Evolutionary conservation across 2,329 filamentous ascomycete genomes (phyloP), one percentile per base, ranked within the genome.

Genomic region (Fusarium incarnatum): DNA sequence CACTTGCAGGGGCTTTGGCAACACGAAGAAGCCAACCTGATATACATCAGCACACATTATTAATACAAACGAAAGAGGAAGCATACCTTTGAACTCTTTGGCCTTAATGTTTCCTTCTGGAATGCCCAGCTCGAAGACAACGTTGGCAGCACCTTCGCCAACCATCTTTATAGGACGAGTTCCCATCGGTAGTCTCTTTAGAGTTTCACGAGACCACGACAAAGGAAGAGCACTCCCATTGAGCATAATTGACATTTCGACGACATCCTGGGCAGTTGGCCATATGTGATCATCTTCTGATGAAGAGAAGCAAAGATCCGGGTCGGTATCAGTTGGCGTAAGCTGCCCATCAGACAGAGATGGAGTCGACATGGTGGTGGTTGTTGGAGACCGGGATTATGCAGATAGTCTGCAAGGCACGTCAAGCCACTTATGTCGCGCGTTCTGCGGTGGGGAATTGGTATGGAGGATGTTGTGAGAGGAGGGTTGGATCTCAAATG

Each of bases 101-200:
- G 73, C 72, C 44, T 78, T 68, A 40, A 76, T 66, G 56, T 78
- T 71, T 60, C 73, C 73, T 60, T 79, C 73, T 7, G 81, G 79
- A 22, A 84, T 64, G 47, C 82, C 81, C 59, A 92, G 84, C 71
- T 86, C 85, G 75, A 92, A 94, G 67, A 94, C 90, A 54, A 91
- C 86, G 78, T 96, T 95, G 56, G 93, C 92, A 25, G 91, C 90
- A 25, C 92, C 93, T 78, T 96, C 92, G 27, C 85, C 86, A 23
- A 89, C 79, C 60, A 88, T 81, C 55, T 78, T 77, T 53, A 80
- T 67, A 16, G 79, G 78, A 27, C 73, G 77, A 41, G 78, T 76
- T 30, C 78, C 79, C 46, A 64, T 68, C 27, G 80, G 79, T 8
- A 82, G 76, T 22, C 73, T 73, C 66, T 77, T 80, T 58, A 81